A percentile compares a stretch with the other conserved stretches of the same genome.
Conservation (phyloP, 1,284 basidiomycete species). For the Apiotrichum brassicae region DNA sequence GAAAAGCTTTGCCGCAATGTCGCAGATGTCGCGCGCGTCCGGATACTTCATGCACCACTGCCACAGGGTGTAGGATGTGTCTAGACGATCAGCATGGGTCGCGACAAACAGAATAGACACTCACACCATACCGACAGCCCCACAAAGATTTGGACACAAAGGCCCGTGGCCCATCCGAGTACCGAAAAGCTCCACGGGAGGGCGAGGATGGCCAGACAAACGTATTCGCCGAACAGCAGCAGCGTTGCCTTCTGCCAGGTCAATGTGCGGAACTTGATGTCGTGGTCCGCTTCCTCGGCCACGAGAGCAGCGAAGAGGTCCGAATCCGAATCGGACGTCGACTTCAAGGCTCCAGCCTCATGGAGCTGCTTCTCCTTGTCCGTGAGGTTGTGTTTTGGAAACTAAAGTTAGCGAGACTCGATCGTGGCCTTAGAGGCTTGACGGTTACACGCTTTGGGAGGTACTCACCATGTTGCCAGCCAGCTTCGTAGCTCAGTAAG, state of each 20-base stretch:
- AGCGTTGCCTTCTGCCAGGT: conserved; percentile 43
- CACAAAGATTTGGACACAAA: conserved; percentile 56
- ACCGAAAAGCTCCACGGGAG: conserved; percentile 39
- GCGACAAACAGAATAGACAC: conserved; percentile 5
- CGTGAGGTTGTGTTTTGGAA: too few relatives aligned
- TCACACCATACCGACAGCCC: conserved; percentile 47
- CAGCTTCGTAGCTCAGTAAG: too few relatives aligned
- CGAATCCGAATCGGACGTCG: too few relatives aligned
- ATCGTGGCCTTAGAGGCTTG: too few relatives aligned
- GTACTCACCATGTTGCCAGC: too few relatives aligned
- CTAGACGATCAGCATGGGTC: conserved; percentile 6
- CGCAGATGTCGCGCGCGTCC: conserved; percentile 58
- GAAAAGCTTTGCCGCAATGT: conserved; percentile 55
- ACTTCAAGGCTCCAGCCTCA: too few relatives aligned
- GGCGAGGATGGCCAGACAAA: conserved; percentile 45
- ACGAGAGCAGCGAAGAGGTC: conserved; percentile 26
- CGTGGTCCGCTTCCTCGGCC: conserved; percentile 33
- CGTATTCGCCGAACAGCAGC: conserved; percentile 43
- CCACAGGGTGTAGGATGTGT: conserved; percentile 41
- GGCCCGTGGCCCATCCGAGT: conserved; percentile 42
- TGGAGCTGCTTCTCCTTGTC: too few relatives aligned
- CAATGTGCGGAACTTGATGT: conserved; percentile 33
- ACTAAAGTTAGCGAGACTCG: too few relatives aligned
- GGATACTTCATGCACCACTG: conserved; percentile 58
- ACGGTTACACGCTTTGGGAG: too few relatives aligned